Percentiles rank a stretch among this genome's conserved stretches.
phyloP scores from a whole-genome alignment of 495 filamentous ascomycete species.

The Penicillium chermesinum region DNA sequence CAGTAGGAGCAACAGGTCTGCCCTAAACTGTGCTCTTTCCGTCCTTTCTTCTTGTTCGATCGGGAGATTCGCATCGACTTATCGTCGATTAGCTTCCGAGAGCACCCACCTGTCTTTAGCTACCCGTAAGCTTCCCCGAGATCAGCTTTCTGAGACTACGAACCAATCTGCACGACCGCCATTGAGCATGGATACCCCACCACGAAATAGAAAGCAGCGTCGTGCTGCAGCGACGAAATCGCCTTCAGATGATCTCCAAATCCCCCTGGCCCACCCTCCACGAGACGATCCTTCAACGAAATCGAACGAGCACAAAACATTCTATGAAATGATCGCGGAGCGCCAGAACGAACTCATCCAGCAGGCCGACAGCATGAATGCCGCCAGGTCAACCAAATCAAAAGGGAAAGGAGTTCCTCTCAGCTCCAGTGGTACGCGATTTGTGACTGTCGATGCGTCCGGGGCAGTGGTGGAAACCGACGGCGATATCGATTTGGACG shows the following conservation, averaged over 20 bases:
- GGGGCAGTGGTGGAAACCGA: constrained; percentile 32
- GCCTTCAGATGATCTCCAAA: constrained; percentile 12
- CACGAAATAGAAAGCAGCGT: constrained; percentile 47
- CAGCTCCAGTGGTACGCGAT: constrained; percentile 25
- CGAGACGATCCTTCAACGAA: constrained; percentile 23
- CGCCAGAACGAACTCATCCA: constrained; percentile 35
- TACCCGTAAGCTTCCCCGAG: too few relatives aligned
- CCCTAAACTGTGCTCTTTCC: too few relatives aligned
- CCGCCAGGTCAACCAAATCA: not conserved
- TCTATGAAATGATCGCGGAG: constrained; percentile 48
- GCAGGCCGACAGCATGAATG: constrained; percentile 3
- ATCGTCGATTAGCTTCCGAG: too few relatives aligned
- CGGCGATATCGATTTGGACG: constrained; percentile 9
- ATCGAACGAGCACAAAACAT: constrained; percentile 32
- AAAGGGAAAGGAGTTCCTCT: constrained; percentile 1
- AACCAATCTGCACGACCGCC: too few relatives aligned
- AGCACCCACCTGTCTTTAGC: too few relatives aligned
- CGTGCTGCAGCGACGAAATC: constrained; percentile 32
- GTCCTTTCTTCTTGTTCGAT: too few relatives aligned
- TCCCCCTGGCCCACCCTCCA: constrained; percentile 37
- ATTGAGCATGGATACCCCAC: too few relatives aligned
- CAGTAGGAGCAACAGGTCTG: too few relatives aligned
- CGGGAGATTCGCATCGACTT: too few relatives aligned
- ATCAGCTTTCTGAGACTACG: too few relatives aligned
- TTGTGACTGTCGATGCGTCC: constrained; percentile 35